Conservation (phyloP, 2,329 filamentous ascomycete genomes). For the Macrophomina tecta region DNA sequence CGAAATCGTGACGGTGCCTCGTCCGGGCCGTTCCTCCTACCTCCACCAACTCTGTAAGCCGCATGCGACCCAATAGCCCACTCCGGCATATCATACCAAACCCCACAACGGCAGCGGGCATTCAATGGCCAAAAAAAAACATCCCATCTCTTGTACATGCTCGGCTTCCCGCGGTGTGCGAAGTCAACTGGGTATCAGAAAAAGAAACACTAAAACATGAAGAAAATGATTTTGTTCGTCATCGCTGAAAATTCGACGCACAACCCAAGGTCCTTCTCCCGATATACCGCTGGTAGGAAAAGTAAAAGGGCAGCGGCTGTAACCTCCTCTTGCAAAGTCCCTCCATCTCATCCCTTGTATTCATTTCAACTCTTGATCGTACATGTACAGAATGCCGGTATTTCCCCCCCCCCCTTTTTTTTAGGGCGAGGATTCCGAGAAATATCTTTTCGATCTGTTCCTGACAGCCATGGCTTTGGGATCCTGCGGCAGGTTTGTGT, state of each 20-base stretch:
- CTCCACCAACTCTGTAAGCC: no score
- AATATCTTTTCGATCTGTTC: conserved; percentile 56
- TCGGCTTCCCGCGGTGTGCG: conserved; percentile 2
- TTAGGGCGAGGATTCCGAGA: conserved; percentile 49
- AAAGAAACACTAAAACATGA: conserved; percentile 1
- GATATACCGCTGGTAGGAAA: not conserved
- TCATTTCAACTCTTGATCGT: not conserved
- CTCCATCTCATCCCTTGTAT: not conserved
- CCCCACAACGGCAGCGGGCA: no score
- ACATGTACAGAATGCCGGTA: not conserved
- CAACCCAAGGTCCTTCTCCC: not conserved
- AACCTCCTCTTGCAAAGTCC: not conserved
- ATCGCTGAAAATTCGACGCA: not conserved
- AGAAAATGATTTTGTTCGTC: conserved; percentile 2
- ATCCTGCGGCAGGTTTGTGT: conserved; percentile 59
- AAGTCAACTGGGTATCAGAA: conserved; percentile 24
- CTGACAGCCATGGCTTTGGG: conserved; percentile 52
- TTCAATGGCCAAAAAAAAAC: no score
- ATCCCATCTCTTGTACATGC: not conserved
- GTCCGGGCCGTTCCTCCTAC: no score
- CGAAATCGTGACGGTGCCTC: no score
- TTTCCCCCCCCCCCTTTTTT: not conserved
- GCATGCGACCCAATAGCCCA: no score
- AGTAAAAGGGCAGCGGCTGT: not conserved
- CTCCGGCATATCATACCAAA: no score